Percentiles rank a stretch among this genome's conserved stretches.
phyloP scores from a whole-genome alignment of 805 yeast genomes.

The Kazachstania africana region DNA sequence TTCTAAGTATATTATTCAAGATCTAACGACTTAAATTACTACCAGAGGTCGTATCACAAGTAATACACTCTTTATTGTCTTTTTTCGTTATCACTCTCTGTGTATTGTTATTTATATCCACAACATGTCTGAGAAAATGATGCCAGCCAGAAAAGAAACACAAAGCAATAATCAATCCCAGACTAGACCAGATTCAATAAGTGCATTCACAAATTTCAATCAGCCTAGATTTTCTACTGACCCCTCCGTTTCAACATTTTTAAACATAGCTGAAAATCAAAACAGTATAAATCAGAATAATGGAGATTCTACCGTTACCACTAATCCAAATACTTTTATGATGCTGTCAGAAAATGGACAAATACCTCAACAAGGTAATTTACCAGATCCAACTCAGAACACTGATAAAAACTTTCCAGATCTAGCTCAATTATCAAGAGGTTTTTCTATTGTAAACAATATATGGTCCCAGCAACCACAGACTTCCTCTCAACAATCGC shows the following conservation, averaged over 20 bases:
- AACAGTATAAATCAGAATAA: neutral
- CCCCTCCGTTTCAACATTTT: conserved; percentile 17
- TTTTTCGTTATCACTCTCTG: no score
- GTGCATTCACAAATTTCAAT: conserved; percentile 14
- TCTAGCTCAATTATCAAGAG: conserved; percentile 11
- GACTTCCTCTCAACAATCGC: neutral
- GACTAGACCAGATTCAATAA: conserved; percentile 18
- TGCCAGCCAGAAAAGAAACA: neutral
- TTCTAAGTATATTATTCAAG: no score
- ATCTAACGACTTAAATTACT: no score
- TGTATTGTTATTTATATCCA: no score
- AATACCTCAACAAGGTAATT: neutral
- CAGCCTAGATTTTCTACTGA: conserved; percentile 19
- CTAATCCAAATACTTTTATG: neutral
- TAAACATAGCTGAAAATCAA: conserved; percentile 8
- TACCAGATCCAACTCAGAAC: neutral
- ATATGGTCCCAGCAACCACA: conserved; percentile 12
- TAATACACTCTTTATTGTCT: no score
- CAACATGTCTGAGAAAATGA: no score
- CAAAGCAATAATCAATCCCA: neutral
- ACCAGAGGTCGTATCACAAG: no score
- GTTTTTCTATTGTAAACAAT: conserved; percentile 22
- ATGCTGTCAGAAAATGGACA: neutral
- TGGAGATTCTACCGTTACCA: neutral
- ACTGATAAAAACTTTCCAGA: conserved; percentile 3